phyloP scores from a whole-genome alignment of 805 yeast genomes.

The Priceomyces haplophilus region DNA sequence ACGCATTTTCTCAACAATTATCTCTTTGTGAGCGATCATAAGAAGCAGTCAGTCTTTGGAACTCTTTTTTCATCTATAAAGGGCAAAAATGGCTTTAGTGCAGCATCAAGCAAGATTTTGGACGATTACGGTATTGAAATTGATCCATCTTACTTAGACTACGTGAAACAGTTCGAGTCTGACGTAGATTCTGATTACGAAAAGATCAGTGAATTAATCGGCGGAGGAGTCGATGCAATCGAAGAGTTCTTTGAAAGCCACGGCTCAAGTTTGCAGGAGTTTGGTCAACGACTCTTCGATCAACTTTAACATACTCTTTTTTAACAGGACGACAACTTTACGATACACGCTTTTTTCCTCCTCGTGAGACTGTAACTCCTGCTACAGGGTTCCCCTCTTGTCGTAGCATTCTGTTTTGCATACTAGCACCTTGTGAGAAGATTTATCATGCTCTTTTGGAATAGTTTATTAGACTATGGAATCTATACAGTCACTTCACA shows the following conservation, averaged over 20 bases:
- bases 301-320: too few relatives aligned
- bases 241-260: conserved; percentile 3
- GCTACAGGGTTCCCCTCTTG: too few relatives aligned
- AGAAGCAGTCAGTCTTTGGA: neutral
- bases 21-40: neutral
- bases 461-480: too few relatives aligned
- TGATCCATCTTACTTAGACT: conserved; percentile 14
- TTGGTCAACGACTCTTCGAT: conserved; percentile 2
- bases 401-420: too few relatives aligned
- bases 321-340: too few relatives aligned
- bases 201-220: conserved; percentile 5
- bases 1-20: conserved; percentile 3
- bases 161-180: conserved; percentile 8
- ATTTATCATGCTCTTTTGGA: too few relatives aligned
- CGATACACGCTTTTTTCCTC: too few relatives aligned
- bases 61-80: conserved; percentile 1
- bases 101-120: conserved; percentile 9
- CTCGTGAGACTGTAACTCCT: too few relatives aligned
- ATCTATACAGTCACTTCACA: too few relatives aligned
- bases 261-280: conserved; percentile 1
- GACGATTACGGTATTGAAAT: conserved; percentile 17
- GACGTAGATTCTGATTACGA: conserved; percentile 7
- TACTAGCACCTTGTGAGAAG: too few relatives aligned
- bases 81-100: neutral
- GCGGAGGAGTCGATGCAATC: conserved; percentile 5